These are phyloP conservation scores for Mesembryanthemum crystallinum DNA, from an alignment of 148 eudicot genomes.

Conservation along the genomic window DNA sequence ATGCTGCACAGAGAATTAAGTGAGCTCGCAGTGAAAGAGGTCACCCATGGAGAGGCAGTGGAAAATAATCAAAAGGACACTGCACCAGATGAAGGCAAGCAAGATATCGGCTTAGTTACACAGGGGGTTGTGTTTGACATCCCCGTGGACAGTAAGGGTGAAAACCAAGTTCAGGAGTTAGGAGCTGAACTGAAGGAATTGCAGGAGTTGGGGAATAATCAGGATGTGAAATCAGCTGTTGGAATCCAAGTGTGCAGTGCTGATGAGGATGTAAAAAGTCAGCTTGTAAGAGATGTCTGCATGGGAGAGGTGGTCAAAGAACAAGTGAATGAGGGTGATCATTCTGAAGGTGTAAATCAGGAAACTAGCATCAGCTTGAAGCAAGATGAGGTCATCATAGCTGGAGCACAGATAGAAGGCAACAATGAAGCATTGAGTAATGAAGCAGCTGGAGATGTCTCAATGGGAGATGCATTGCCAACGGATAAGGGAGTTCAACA, in stretches of 20 bases:
- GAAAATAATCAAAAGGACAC: conserved; percentile 3
- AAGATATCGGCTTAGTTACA: conserved; percentile 9
- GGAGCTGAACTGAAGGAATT: background rate
- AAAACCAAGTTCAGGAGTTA: conserved; percentile 5
- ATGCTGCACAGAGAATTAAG: conserved; percentile 17
- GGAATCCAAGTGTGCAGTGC: background rate
- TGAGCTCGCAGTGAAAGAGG: conserved; percentile 27
- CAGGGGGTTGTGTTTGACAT: conserved; percentile 13
- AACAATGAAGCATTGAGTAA: background rate
- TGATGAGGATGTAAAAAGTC: conserved; percentile 13
- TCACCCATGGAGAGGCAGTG: conserved; percentile 8
- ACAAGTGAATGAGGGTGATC: conserved; percentile 11
- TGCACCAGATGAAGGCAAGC: conserved; percentile 20
- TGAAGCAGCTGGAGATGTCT: conserved; percentile 26
- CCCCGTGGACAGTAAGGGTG: conserved; percentile 2
- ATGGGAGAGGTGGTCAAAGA: conserved; percentile 23
- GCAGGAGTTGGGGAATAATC: conserved; percentile 3
- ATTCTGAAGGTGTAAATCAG: background rate
- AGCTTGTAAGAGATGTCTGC: conserved; percentile 15
- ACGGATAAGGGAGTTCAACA: conserved; percentile 15
- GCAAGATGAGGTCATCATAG: conserved; percentile 17
- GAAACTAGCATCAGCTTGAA: conserved; percentile 9
- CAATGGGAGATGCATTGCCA: conserved; percentile 20
- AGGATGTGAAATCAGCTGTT: background rate
- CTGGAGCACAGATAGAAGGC: conserved; percentile 12